Evolutionary conservation across 2,329 filamentous ascomycete species (phyloP).

Genomic region (Diaporthe batatas): DNA sequence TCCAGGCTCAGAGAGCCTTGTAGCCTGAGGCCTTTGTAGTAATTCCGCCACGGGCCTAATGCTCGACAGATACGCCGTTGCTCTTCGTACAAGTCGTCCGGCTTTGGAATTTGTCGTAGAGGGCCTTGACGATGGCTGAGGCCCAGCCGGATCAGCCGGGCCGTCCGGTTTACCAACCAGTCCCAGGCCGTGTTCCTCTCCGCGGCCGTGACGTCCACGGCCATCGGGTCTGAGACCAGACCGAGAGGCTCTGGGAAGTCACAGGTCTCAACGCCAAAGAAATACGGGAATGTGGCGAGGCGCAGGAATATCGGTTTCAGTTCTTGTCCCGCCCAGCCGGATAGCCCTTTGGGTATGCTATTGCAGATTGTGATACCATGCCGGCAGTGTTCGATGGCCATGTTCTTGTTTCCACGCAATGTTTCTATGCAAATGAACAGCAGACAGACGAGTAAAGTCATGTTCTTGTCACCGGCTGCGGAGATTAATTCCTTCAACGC

Average conservation of each 20-base stretch:
- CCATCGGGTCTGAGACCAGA: slow-evolving; percentile 5
- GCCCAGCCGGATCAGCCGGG: slow-evolving; percentile 38
- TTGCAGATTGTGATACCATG: slow-evolving; percentile 46
- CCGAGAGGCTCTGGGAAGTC: slow-evolving; percentile 36
- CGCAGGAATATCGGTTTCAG: slow-evolving; percentile 61
- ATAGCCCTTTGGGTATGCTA: slow-evolving; percentile 30
- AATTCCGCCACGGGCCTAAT: slow-evolving; percentile 17
- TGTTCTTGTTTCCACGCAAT: slow-evolving; percentile 57
- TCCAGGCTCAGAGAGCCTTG: neutral
- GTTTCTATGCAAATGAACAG: slow-evolving; percentile 65
- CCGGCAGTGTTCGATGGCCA: slow-evolving; percentile 54
- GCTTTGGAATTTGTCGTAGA: slow-evolving; percentile 10
- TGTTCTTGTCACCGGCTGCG: slow-evolving; percentile 50
- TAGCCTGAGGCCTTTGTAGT: neutral
- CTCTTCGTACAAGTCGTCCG: slow-evolving; percentile 31
- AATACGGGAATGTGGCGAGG: slow-evolving; percentile 57
- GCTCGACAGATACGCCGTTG: neutral
- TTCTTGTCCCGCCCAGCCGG: slow-evolving; percentile 49
- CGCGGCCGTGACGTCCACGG: neutral
- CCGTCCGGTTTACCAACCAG: slow-evolving; percentile 33
- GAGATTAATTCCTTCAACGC: slow-evolving; percentile 60
- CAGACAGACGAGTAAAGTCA: slow-evolving; percentile 60
- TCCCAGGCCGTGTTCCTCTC: slow-evolving; percentile 27
- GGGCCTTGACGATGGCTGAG: slow-evolving; percentile 35
- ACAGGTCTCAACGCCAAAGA: slow-evolving; percentile 32